These are phyloP conservation scores for Pseudocercospora crystallina DNA, from an alignment of 2,329 filamentous ascomycete species.

Conservation along the genomic window DNA sequence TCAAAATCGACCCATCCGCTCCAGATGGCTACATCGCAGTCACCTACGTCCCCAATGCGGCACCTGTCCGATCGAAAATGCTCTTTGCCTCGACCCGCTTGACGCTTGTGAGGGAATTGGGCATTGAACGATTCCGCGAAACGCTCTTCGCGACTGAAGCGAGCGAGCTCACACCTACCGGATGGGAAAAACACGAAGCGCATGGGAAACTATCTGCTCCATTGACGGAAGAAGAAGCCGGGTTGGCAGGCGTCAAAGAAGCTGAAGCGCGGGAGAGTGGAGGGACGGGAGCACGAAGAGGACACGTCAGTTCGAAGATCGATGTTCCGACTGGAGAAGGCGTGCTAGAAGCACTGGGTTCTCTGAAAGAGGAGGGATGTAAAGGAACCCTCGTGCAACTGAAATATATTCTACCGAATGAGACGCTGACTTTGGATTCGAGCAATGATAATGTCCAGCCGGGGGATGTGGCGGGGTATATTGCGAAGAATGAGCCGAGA, in stretches of 20 bases:
- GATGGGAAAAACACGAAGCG: constrained; percentile 71
- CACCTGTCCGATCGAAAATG: constrained; percentile 83
- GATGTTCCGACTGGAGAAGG: constrained; percentile 59
- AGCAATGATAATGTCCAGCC: constrained; percentile 56
- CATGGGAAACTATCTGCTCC: constrained; percentile 64
- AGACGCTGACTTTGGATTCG: constrained; percentile 67
- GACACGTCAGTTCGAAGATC: constrained; percentile 47
- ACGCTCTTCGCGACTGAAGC: constrained; percentile 70
- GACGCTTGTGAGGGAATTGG: constrained; percentile 73
- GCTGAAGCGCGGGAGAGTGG: constrained; percentile 73
- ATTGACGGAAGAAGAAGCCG: constrained; percentile 75
- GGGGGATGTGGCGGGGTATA: constrained; percentile 56
- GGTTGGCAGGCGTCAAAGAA: constrained; percentile 69
- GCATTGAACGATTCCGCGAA: constrained; percentile 75
- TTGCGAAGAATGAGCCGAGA: constrained; percentile 68
- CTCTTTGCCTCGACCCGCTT: constrained; percentile 76
- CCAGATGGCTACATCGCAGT: constrained; percentile 61
- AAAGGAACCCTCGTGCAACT: constrained; percentile 26
- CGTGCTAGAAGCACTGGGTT: constrained; percentile 63
- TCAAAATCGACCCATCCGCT: constrained; percentile 62
- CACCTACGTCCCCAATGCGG: constrained; percentile 76
- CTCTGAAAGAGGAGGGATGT: constrained; percentile 50
- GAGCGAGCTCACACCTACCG: constrained; percentile 66
- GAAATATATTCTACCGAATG: constrained; percentile 56
- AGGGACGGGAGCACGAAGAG: constrained; percentile 62